phyloP scores from a whole-genome alignment of 2,329 filamentous ascomycete genomes.

The Cladorrhinum sp. region DNA sequence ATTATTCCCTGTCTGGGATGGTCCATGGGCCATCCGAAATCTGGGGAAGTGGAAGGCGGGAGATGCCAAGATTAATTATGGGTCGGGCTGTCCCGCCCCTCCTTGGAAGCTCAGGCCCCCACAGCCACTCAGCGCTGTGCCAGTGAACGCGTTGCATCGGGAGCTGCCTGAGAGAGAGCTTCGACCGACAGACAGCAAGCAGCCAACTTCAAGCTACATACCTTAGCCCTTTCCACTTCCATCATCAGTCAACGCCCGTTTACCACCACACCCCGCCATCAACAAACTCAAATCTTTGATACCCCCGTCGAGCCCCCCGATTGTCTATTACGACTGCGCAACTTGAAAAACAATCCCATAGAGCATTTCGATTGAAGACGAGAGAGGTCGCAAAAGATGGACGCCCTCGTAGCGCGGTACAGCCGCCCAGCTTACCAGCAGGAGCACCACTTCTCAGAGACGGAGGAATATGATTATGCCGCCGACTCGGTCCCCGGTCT shows the following conservation, averaged over 20 bases:
- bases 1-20: background rate
- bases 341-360: too few relatives aligned
- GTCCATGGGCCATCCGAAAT: background rate
- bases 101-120: constrained; percentile 8
- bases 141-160: constrained; percentile 25
- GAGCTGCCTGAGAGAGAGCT: constrained; percentile 26
- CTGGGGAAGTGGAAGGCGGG: background rate
- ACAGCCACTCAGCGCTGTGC: constrained; percentile 6
- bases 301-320: too few relatives aligned
- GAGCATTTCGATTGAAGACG: background rate
- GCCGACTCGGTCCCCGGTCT: constrained; percentile 69
- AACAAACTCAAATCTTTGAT: background rate
- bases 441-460: constrained; percentile 67
- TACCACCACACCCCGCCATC: background rate
- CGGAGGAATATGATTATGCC: constrained; percentile 70
- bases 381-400: constrained; percentile 56
- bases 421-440: constrained; percentile 70
- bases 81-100: background rate
- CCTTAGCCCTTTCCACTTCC: constrained; percentile 6
- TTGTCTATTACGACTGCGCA: background rate
- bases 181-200: constrained; percentile 11
- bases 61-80: constrained; percentile 1
- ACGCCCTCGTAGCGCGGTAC: constrained; percentile 90
- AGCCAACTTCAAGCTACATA: constrained; percentile 9
- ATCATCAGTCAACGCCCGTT: background rate